A percentile compares a stretch with the other conserved stretches of the same genome.
These are phyloP conservation scores for Dothidotthia symphoricarpi DNA, from an alignment of 2,329 filamentous ascomycete genomes.

Conservation along the genomic window DNA sequence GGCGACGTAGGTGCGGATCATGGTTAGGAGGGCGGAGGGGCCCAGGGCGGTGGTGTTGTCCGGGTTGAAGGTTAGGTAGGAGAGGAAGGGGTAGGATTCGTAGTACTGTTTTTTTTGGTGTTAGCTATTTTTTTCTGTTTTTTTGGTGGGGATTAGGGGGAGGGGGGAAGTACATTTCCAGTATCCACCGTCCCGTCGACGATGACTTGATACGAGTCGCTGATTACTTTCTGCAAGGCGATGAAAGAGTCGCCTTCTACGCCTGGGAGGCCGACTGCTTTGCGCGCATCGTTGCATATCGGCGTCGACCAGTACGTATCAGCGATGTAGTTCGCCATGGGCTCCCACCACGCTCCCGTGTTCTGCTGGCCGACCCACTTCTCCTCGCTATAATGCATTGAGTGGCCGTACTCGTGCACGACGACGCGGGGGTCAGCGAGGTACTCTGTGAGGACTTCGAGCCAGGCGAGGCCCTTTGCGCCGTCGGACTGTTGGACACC, in stretches of 20 bases:
- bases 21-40: conserved; percentile 13
- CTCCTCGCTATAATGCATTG: conserved; percentile 44
- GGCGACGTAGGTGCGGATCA: conserved; percentile 44
- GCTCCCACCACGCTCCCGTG: conserved; percentile 55
- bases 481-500: conserved; percentile 47
- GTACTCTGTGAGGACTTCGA: conserved; percentile 46
- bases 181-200: conserved; percentile 45
- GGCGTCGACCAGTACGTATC: conserved; percentile 50
- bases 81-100: conserved; percentile 53
- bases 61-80: conserved; percentile 51
- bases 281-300: conserved; percentile 42
- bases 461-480: conserved; percentile 43
- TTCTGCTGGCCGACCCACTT: conserved; percentile 42
- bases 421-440: conserved; percentile 43
- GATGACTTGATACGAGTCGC: conserved; percentile 50
- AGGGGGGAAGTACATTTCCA: conserved; percentile 32
- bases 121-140: too few species aligned
- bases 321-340: conserved; percentile 51
- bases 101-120: conserved; percentile 39
- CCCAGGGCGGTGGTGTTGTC: conserved; percentile 40
- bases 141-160: too few species aligned
- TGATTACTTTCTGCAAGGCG: conserved; percentile 46
- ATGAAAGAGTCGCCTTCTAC: conserved; percentile 45
- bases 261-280: conserved; percentile 38
- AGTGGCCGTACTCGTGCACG: conserved; percentile 53